Base-by-base conservation (phyloP, 768 basidiomycete species). In the Boletus sp. region DNA sequence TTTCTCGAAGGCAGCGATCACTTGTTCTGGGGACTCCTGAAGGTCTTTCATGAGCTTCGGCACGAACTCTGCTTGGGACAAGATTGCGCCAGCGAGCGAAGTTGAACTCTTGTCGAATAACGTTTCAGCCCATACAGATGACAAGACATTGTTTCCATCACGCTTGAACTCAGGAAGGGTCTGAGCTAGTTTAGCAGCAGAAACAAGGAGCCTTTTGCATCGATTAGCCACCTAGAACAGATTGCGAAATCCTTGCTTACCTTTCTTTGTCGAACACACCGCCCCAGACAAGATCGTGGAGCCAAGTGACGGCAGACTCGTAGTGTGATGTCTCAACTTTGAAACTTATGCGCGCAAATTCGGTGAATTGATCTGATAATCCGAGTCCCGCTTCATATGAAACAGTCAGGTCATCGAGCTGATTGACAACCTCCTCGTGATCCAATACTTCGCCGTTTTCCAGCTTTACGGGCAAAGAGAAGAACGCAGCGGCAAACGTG, bases 341-440 rank as follows among this genome's bases (percentile, higher is more conserved):
- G 72, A 99, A 81, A 60, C 78, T 83, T 54, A 97, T 75, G 14
- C 87, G 83, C 50, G 92, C 69, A 18, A 79, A 80, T 65, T 99
- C 94, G 6, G 84, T 75, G 67, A 95, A 94, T n/a, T 75, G 68
- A 50, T 77, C 77, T 17, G 79, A 77, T 59, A 85, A 67, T 14
- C 92, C 92, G 8, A 92, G 77, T 28, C 78, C 79, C 54, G 81
- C 82, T 54, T 89, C 87, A 68, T 98, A 97, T 3, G 83, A 84
- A 28, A 98, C 92, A 0, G 97, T 98, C 62, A 91, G 89, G 69
- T 94, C 82, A 65, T 97, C 94, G 2, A 99, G 83, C 59, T 84
- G 83, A 71, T 95, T 88, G 58, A 98, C 82, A 29, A 98, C 97
- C 54, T 95, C 85, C 73, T 98, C 97, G 60, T 94, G 91, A 10